Evolutionary conservation across 495 filamentous ascomycete species (phyloP).

Genomic region (Oidiodendron maius): DNA sequence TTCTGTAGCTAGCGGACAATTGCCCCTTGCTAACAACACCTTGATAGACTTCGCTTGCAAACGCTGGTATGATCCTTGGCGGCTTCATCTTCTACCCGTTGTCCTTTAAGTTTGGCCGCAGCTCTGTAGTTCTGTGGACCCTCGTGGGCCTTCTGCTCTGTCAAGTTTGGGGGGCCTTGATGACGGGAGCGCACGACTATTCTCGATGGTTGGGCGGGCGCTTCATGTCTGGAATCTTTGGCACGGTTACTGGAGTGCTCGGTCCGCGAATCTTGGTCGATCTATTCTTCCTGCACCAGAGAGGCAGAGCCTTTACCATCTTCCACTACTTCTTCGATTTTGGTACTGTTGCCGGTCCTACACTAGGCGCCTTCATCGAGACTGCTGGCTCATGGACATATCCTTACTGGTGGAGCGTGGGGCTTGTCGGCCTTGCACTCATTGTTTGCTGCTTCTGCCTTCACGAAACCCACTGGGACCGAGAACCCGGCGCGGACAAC

Average conservation of each 20-base stretch:
- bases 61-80: conserved; percentile 35
- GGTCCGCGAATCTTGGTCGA: conserved; percentile 36
- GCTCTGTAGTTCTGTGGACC: conserved; percentile 38
- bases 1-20: neutral
- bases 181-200: conserved; percentile 36
- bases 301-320: conserved; percentile 31
- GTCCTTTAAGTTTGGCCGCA: conserved; percentile 30
- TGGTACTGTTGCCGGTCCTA: conserved; percentile 35
- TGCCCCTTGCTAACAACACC: neutral
- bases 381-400: conserved; percentile 30
- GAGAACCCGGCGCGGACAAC: conserved; percentile 16
- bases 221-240: conserved; percentile 36
- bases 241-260: conserved; percentile 31
- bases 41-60: conserved; percentile 30
- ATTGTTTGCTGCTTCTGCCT: conserved; percentile 37
- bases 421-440: conserved; percentile 30
- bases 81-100: conserved; percentile 37
- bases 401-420: conserved; percentile 45
- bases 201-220: conserved; percentile 36
- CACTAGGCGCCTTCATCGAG: conserved; percentile 39
- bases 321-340: conserved; percentile 34
- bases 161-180: conserved; percentile 36
- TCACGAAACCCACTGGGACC: conserved; percentile 35
- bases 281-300: conserved; percentile 38
- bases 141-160: conserved; percentile 28